Evolutionary conservation across 345 rosid genomes (phyloP), one percentile per base, ranked within the genome.

Genomic region (Schrenkiella parvula): DNA sequence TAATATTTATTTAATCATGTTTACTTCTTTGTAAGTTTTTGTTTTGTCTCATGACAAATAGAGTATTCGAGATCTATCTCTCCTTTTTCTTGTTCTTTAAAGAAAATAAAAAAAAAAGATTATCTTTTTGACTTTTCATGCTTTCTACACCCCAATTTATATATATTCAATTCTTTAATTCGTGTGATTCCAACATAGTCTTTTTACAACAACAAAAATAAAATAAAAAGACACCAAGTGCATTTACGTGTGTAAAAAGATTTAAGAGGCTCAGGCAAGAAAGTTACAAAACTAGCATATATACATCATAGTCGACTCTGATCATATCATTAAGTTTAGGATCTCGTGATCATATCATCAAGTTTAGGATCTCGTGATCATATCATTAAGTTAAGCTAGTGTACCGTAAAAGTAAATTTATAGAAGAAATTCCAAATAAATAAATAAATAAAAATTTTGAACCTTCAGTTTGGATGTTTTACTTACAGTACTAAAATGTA

Each of bases 51-150:
- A 14, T 50, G 23, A 65, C 17, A 21, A 48, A 65, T 66, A 4
- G 2, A 60, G 65, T 6, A 58, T 58, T 56, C 4, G 8, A 18
- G 18, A 10, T 32, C 7, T 29, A 29, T 31, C 25, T 4, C 1
- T 19, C 3, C 32, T 17, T 11, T 29, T 26, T 11, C 12, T 50
- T 4, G 14, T 50, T 18, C 9, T 54, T 47, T 41, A 34, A 71
- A 38, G n/a, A n/a, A n/a, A n/a, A n/a, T n/a, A n/a, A n/a, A n/a
- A n/a, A n/a, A n/a, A n/a, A n/a, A n/a, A n/a, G 64, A 72, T 64
- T 53, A 39, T 31, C 62, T 31, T 61, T 72, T 62, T 72, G 76
- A 63, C 70, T 53, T 63, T 72, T 1, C 70, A 22, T 70, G 50
- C 64, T 12, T 54, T 68, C 52, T 29, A 54, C 62, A 67, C 72